Evolutionary conservation across 306 rosid species (phyloP).

Genomic region (Castanopsis chinensis): DNA sequence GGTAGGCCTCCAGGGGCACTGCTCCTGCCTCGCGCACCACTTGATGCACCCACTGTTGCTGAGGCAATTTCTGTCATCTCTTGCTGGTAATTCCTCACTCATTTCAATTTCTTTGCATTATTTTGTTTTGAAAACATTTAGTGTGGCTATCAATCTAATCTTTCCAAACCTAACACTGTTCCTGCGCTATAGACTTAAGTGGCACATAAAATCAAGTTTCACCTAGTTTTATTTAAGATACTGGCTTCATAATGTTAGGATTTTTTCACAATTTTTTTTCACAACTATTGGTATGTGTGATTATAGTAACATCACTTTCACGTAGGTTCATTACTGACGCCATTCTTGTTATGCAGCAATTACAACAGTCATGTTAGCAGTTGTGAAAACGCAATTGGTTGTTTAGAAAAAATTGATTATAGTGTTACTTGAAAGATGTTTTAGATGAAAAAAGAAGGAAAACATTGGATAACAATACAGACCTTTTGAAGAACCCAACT

Average conservation of each 20-base stretch:
- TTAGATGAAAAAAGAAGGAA: too few species aligned
- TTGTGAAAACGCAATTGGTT: too few species aligned
- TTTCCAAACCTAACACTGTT: background rate
- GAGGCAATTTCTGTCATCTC: slow-evolving; percentile 88
- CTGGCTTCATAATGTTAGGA: background rate
- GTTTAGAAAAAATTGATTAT: too few species aligned
- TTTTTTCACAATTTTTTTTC: too few species aligned
- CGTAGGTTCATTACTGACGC: too few species aligned
- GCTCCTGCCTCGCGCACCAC: slow-evolving; percentile 60
- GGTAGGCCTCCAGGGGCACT: slow-evolving; percentile 83
- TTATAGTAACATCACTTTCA: too few species aligned
- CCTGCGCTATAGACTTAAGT: background rate
- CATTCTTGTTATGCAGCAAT: too few species aligned
- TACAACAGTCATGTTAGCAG: too few species aligned
- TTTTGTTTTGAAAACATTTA: background rate
- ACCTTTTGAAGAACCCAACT: background rate
- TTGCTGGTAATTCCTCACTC: slow-evolving; percentile 52
- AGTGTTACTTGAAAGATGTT: too few species aligned
- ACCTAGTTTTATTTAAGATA: background rate
- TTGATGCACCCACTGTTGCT: slow-evolving; percentile 84
- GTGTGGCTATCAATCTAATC: background rate
- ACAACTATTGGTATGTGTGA: too few species aligned
- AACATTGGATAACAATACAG: too few species aligned
- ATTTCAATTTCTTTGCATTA: background rate
- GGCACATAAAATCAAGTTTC: background rate